Evolutionary conservation across 148 eudicot genomes (phyloP).

Genomic region (Hydrangea macrophylla): DNA sequence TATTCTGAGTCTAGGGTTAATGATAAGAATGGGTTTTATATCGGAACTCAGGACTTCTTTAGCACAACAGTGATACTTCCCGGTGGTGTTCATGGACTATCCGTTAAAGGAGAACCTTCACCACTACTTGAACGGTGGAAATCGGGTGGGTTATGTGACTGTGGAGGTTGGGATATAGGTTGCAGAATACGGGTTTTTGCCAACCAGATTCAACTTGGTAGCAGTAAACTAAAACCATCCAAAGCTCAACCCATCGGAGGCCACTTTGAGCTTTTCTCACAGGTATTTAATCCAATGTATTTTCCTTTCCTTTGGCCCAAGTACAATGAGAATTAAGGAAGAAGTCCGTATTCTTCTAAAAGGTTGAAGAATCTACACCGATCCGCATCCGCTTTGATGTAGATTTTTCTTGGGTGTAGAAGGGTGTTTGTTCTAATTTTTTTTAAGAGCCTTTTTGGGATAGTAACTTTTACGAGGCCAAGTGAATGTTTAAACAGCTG

Average conservation of each 20-base stretch:
- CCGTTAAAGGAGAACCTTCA: slow-evolving; percentile 76
- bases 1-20: not conserved
- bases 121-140: slow-evolving; percentile 73
- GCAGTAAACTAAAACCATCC: slow-evolving; percentile 23
- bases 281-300: slow-evolving; percentile 37
- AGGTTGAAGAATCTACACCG: no score
- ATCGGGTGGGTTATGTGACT: slow-evolving; percentile 82
- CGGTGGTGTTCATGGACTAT: slow-evolving; percentile 71
- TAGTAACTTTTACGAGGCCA: no score
- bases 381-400: no score
- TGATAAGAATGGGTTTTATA: not conserved
- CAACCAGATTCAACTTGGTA: slow-evolving; percentile 24
- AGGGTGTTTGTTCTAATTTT: no score
- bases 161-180: slow-evolving; percentile 98
- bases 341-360: no score
- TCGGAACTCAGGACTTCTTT: slow-evolving; percentile 12
- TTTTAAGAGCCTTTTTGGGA: no score
- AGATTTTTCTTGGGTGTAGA: no score
- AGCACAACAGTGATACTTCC: slow-evolving; percentile 71
- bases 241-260: slow-evolving; percentile 18
- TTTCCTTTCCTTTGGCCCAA: not conserved
- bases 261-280: slow-evolving; percentile 52
- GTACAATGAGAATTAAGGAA: no score
- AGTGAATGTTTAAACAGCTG: no score
- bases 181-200: slow-evolving; percentile 58